Base-by-base conservation (phyloP, 1,139 yeast genomes). In the Yamadazyma dendronema region DNA sequence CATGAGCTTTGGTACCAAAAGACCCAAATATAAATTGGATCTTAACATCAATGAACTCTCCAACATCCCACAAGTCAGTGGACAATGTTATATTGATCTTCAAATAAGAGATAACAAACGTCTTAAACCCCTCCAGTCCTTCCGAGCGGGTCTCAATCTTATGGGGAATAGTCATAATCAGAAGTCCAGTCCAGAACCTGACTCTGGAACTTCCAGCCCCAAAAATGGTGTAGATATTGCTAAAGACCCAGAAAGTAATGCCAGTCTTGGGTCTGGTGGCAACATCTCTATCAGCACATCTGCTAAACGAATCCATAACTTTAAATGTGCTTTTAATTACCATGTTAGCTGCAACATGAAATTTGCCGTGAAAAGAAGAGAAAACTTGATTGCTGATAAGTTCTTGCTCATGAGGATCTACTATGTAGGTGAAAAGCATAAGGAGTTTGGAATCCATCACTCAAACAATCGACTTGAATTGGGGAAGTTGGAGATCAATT, bases 41-140 rank as follows among this genome's bases (percentile, higher is more conserved):
- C 62, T 89, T 27, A 62, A 73, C 15, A 73, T 90, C 37, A 75
- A 78, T 41, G 95, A 86, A 48, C 66, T 90, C 35, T 73, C 82
- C 22, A 90, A 90, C 53, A 77, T 90, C 27, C 97, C 97, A 0
- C 88, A 86, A 48, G 74, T 84, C 2, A 68, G 79, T 2, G 95
- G 96, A 1, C 58, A 67, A 30, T 81, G 92, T 49, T 81, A 61
- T 48, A 77, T 88, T 19, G 80, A 81, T 28, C 44, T 69, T 2
- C 59, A 62, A 28, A 59, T 70, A 5, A 61, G 63, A 39, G 74
- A 71, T 36, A 37, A 54, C 48, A 61, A 50, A 31, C 39, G 48
- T 36, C 26, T 33, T 12, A 41, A 36, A 15, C 35, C 43, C 3
- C 34, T 46, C 17, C 46, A 43, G 24, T 28, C 39, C 6, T 31